These are phyloP conservation scores for Parachlorella kessleri DNA, from an alignment of 139 green algal species.

Conservation along the genomic window DNA sequence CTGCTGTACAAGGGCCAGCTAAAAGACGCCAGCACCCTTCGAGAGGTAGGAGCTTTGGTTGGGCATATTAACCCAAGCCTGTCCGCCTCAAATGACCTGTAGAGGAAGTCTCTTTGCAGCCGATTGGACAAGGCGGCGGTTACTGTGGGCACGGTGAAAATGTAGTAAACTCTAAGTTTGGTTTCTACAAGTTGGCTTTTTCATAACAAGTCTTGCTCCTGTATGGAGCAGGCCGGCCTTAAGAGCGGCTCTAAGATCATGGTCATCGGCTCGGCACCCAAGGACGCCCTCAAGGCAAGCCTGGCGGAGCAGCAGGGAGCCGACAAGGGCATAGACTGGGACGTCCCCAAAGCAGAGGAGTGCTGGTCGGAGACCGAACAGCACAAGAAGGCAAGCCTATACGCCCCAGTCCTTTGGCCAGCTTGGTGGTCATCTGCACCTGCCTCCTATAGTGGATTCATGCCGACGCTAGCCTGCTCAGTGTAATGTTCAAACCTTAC, in stretches of 20 bases:
- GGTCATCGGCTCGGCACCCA: slow-evolving; percentile 41
- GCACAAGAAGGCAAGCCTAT: slow-evolving; percentile 52
- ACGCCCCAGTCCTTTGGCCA: not conserved
- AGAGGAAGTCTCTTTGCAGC: not conserved
- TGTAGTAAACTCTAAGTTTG: not conserved
- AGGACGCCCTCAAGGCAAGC: not conserved
- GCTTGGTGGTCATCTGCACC: not conserved
- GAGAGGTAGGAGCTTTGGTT: not conserved
- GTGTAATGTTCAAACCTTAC: no score
- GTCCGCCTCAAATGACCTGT: not conserved
- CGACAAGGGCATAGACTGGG: slow-evolving; percentile 27
- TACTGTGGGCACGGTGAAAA: not conserved
- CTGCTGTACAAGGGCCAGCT: slow-evolving; percentile 52
- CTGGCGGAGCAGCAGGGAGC: not conserved
- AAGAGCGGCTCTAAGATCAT: slow-evolving; percentile 64
- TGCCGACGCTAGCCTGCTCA: no score
- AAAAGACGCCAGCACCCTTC: not conserved
- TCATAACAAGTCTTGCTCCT: not conserved
- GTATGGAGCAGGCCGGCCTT: slow-evolving; percentile 23
- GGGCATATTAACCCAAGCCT: not conserved
- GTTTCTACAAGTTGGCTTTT: not conserved
- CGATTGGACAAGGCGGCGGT: slow-evolving; percentile 31
- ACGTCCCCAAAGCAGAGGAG: slow-evolving; percentile 26
- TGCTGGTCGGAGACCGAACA: slow-evolving; percentile 45
- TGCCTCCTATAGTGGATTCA: not conserved